Evolutionary conservation across 257 asterid species (phyloP).

Genomic region (Solanum rostratum): DNA sequence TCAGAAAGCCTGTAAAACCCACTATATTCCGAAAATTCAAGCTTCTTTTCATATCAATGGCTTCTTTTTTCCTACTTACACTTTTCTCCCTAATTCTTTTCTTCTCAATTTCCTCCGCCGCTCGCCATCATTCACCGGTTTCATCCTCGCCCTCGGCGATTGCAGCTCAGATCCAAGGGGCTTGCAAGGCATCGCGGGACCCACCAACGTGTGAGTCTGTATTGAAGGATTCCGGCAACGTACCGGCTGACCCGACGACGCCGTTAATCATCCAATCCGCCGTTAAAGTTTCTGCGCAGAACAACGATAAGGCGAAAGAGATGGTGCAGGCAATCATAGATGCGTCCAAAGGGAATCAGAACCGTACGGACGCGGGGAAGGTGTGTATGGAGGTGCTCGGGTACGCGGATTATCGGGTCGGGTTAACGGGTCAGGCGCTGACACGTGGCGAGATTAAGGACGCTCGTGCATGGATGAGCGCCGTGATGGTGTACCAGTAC

Average conservation of each 20-base stretch:
- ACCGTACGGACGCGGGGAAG: constrained; percentile 33
- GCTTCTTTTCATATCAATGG: constrained; percentile 24
- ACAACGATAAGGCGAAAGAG: constrained; percentile 18
- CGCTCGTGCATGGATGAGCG: constrained; percentile 71
- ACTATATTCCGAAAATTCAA: neutral
- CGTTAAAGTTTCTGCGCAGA: constrained; percentile 11
- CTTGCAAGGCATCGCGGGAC: constrained; percentile 53
- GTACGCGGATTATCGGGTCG: constrained; percentile 27
- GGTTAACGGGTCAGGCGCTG: constrained; percentile 9
- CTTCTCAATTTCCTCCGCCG: constrained; percentile 7
- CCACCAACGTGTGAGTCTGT: constrained; percentile 22
- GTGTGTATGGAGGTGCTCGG: constrained; percentile 32
- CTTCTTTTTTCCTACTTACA: constrained; percentile 10
- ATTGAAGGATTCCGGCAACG: constrained; percentile 12
- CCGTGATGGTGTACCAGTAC: constrained; percentile 39
- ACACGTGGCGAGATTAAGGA: constrained; percentile 21
- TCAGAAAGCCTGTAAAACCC: neutral
- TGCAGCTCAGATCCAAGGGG: constrained; percentile 11
- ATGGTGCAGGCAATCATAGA: constrained; percentile 27
- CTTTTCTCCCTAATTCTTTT: neutral
- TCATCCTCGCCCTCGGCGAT: constrained; percentile 4
- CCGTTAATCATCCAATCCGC: constrained; percentile 33
- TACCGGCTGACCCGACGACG: constrained; percentile 20
- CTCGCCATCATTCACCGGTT: neutral
- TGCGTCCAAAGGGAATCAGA: constrained; percentile 20